A percentile compares a stretch with the other conserved stretches of the same genome.
These are phyloP conservation scores for Meira miltonrushii DNA, from an alignment of 1,284 basidiomycete genomes.

Conservation along the genomic window DNA sequence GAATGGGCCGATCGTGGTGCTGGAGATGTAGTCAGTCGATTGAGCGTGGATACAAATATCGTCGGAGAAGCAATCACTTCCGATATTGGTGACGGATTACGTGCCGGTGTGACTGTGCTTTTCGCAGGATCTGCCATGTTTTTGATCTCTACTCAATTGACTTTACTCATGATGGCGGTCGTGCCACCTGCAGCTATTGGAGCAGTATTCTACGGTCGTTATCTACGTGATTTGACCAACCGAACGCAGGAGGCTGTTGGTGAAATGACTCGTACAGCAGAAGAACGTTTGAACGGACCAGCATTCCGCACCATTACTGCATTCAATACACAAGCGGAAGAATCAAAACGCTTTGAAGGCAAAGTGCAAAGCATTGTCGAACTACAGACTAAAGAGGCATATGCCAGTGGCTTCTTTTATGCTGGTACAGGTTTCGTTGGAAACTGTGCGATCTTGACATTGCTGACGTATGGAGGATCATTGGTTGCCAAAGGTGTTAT, in stretches of 20 bases:
- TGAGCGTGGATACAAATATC: slow-evolving; percentile 87
- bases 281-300: slow-evolving; percentile 72
- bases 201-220: slow-evolving; percentile 92
- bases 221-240: slow-evolving; percentile 84
- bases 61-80: slow-evolving; percentile 78
- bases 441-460: slow-evolving; percentile 80
- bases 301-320: slow-evolving; percentile 89
- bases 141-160: slow-evolving; percentile 83
- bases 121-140: slow-evolving; percentile 85
- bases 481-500: slow-evolving; percentile 82
- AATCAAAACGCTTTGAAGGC: slow-evolving; percentile 59
- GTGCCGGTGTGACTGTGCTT: slow-evolving; percentile 39
- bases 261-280: slow-evolving; percentile 80
- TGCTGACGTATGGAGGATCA: slow-evolving; percentile 88
- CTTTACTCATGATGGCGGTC: slow-evolving; percentile 83
- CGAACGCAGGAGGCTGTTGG: slow-evolving; percentile 89
- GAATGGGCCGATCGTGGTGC: slow-evolving; percentile 74
- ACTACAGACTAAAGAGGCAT: slow-evolving; percentile 79
- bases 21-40: slow-evolving; percentile 84
- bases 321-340: slow-evolving; percentile 70
- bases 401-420: slow-evolving; percentile 86
- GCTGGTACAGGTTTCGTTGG: slow-evolving; percentile 83
- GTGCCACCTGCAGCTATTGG: slow-evolving; percentile 93
- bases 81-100: slow-evolving; percentile 41
- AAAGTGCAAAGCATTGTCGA: slow-evolving; percentile 67